Evolutionary conservation across 768 basidiomycete species (phyloP).

Genomic region (Rhodotorula graminis): DNA sequence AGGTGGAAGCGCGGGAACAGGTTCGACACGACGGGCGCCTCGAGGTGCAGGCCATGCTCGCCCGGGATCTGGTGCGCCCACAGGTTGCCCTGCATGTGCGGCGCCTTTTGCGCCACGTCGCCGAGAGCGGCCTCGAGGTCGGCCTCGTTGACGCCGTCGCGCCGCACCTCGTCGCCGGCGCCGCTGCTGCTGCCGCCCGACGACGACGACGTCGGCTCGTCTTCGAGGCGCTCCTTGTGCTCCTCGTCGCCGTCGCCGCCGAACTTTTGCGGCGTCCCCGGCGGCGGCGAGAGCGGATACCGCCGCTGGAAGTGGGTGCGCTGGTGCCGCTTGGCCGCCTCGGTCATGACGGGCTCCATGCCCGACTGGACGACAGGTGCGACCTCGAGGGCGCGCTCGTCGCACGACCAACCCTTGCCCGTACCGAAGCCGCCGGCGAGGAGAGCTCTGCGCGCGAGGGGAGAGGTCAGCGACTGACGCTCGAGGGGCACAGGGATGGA

Average conservation of each 20-base stretch:
- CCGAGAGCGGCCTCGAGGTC: conserved; percentile 24
- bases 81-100: conserved; percentile 14
- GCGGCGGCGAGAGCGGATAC: conserved; percentile 13
- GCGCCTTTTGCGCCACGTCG: background rate
- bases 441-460: conserved; percentile 55
- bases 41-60: conserved; percentile 2
- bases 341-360: conserved; percentile 16
- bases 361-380: conserved; percentile 64
- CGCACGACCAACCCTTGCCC: conserved; percentile 51
- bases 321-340: conserved; percentile 12
- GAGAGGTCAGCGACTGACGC: background rate
- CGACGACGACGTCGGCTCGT: background rate
- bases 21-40: conserved; percentile 20
- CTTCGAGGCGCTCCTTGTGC: background rate
- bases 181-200: too few species aligned
- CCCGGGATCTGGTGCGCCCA: conserved; percentile 28
- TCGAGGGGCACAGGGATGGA: background rate
- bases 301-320: conserved; percentile 25
- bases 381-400: conserved; percentile 58
- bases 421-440: conserved; percentile 85
- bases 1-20: conserved; percentile 66
- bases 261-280: conserved; percentile 11
- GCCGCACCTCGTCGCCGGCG: background rate
- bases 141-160: background rate
- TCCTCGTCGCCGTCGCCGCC: background rate